phyloP scores from a whole-genome alignment of 208 protist genomes.

The Acanthamoeba divionensis region DNA sequence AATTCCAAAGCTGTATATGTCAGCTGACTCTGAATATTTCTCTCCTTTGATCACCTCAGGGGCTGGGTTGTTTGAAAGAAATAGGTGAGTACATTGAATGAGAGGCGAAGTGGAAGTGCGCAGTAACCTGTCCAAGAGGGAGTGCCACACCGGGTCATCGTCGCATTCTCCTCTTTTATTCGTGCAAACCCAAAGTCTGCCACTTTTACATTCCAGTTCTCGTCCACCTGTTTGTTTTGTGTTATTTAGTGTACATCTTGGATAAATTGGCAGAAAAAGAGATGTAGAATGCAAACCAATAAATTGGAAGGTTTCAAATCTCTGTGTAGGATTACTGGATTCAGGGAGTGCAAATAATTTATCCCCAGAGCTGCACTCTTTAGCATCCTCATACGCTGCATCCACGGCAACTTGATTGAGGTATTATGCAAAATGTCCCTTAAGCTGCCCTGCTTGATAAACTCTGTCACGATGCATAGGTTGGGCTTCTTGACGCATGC shows the following conservation, averaged over 20 bases:
- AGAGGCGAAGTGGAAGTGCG: not conserved
- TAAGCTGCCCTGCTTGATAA: not conserved
- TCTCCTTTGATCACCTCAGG: constrained; percentile 36
- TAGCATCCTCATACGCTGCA: not conserved
- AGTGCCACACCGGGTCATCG: constrained; percentile 8
- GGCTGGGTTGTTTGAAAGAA: not conserved
- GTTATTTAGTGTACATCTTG: too few species aligned
- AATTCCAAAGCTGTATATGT: constrained; percentile 41
- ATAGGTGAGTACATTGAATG: not conserved
- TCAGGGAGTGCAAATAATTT: not conserved
- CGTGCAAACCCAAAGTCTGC: not conserved
- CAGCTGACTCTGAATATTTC: constrained; percentile 2
- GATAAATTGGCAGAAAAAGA: too few species aligned
- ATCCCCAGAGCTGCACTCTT: not conserved
- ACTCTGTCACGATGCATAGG: not conserved
- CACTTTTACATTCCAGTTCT: constrained; percentile 22
- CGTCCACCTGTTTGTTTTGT: too few species aligned
- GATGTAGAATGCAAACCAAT: too few species aligned
- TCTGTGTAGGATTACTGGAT: not conserved
- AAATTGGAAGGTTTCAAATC: constrained; percentile 2
- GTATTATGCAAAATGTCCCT: not conserved
- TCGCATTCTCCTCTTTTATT: too few species aligned
- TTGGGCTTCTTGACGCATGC: not conserved
- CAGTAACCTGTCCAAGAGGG: constrained; percentile 10
- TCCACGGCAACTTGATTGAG: not conserved